Evolutionary conservation across 371 early-diverging fungal genomes (phyloP), one percentile per base, ranked within the genome.

Genomic region (Apophysomyces variabilis): DNA sequence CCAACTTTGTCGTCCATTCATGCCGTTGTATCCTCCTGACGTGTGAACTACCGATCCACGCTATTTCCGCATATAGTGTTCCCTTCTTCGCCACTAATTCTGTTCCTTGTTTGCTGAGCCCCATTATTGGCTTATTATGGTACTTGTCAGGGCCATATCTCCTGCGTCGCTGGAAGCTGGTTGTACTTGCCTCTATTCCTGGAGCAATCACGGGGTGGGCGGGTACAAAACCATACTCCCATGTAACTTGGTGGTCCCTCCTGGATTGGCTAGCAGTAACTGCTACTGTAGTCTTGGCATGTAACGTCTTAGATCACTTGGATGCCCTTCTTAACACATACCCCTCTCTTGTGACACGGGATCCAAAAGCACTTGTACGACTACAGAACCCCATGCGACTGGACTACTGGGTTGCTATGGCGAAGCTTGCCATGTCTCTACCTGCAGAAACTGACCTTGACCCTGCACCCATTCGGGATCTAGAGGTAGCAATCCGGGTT

Each of bases 71-170:
- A 11, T 14, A 46, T 46, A 14, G 47, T 12, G n/a, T 16, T 14
- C 7, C 47, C 11, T n/a, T 7, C 11, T 46, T 16, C 11, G 18
- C 47, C 26, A 26, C 26, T 26, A 26, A 63, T 56, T 32, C 62
- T 32, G 56, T n/a, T 1, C 7, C 57, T 36, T 61, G 62, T 26
- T 46, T 69, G 46, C 21, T 60, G 11, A 58, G 64, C 1, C 45
- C 70, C 37, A n/a, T 59, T 7, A 58, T 69, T 13, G 71, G 70
- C 32, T 35, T 26, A 9, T 36, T 73, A 4, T 77, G 73, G 69
- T 69, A 69, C 16, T 38, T 71, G 16, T 64, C 72, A 38, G 76
- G 79, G n/a, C 66, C 78, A 35, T 88, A 76, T 66, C 70, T 87
- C 41, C 61, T 74, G 37, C 59, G 67, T 4, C 72, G 77, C 21